Base-by-base conservation (phyloP, 208 protist genomes). In the Wallacemonas sp. region DNA sequence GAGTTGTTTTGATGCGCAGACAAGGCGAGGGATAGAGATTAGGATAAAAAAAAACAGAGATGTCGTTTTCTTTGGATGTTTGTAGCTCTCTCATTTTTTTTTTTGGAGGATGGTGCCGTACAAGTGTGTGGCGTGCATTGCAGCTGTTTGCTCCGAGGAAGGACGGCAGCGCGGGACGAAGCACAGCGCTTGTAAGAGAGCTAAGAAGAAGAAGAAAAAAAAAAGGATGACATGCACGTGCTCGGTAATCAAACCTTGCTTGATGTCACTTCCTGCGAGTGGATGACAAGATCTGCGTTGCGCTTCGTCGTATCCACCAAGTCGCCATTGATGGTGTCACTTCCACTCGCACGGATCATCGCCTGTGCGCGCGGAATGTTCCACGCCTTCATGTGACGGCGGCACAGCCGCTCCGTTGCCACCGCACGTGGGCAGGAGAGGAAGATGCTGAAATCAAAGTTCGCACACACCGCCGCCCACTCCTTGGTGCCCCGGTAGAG, bases 301-400 rank as follows among this genome's bases (percentile, higher is more conserved):
- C 0, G 22, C 12, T 34, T 19, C 17, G 87, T 93, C 29, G 68
- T 89, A 46, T 91, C 83, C 2, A 86, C 66, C 34, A 91, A 62
- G 65, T 91, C 81, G 3, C 87, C 87, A 62, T 93, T 93, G 3
- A 62, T 79, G 1, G 67, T 75, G 62, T 93, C 87, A 48, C 79
- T 88, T 30, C 87, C 87, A 13, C 42, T 41, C 5, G 84, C 87
- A 34, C 84, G 83, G 41, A 65, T 42, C 73, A 86, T 82, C 39
- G 87, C 87, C 69, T 77, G 58, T 13, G 54, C 72, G 38, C 65
- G 62, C 8, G 64, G 36, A 21, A 91, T 79, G 15, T 70, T 66
- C 82, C 83, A 93, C 59, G 82, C 81, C 46, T 71, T 73, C 81
- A 90, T 89, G 71, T 93, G 87, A 0, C 87, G 78, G 41, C 57